Evolutionary conservation across 2,329 filamentous ascomycete genomes (phyloP), one percentile per base, ranked within the genome.

Genomic region (Ophiostoma montium): DNA sequence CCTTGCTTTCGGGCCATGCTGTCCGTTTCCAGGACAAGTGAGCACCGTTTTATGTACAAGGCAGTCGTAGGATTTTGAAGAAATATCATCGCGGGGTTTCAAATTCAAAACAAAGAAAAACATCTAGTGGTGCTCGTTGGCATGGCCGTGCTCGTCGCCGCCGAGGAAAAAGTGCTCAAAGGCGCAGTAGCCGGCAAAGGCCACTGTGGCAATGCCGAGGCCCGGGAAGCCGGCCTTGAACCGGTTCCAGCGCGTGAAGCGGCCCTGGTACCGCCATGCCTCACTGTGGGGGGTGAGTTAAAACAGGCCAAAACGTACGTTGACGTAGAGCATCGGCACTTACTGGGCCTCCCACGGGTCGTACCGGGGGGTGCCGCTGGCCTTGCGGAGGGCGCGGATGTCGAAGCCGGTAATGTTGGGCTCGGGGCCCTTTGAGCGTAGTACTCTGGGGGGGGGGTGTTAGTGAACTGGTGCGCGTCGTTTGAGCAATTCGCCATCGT

Each of bases 391-490:
- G 67, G 86, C 84, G 64, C 78, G 79, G 61, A 87, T 75, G 71
- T 92, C 83, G 75, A 96, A 96, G 69, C 90, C 90, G 60, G 90
- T 95, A 67, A 94, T 78, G 75, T 86, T 88, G 63, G 78, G 74
- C 70, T 76, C 75, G 59, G 67, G 65, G 62, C 68, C 67, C 61
- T 70, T 64, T 61, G 71, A 69, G 61, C 71, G 70, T 61, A 74
- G 68, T 65, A 76, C 67, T 65, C 69, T 72, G 49, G 19, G 21
- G 23, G 19, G 13, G 12, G 23, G 8, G 23, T 30, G 16, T 12
- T 15, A 5, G 27, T 21, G 16, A 15, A n/a, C n/a, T n/a, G n/a
- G n/a, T n/a, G n/a, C 16, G 19, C 13, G 10, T 21, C 21, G 42
- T 27, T 27, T 8, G 4, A 27, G 23, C 23, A 27, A 27, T 5